phyloP scores from a whole-genome alignment of 192 early-diverging fungal genomes.

The Gaertneriomyces semiglobifer region DNA sequence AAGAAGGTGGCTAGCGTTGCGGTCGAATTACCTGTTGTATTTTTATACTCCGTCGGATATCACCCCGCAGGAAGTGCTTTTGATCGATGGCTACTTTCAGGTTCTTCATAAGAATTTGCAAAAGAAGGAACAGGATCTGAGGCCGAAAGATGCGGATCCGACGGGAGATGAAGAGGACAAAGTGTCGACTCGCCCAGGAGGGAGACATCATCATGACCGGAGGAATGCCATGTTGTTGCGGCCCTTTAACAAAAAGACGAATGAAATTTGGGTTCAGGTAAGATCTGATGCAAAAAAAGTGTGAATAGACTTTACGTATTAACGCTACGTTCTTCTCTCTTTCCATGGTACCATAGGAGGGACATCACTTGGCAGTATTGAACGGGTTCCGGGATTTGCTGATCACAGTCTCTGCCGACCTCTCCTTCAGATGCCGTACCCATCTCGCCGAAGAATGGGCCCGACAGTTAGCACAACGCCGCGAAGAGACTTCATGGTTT shows the following conservation, averaged over 20 bases:
- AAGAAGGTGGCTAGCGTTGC: constrained; percentile 26
- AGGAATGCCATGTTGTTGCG: constrained; percentile 22
- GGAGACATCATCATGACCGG: constrained; percentile 22
- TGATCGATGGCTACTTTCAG: constrained; percentile 34
- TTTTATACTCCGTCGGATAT: constrained; percentile 30
- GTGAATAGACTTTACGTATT: no score
- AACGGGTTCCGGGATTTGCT: constrained; percentile 34
- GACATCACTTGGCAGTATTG: constrained; percentile 23
- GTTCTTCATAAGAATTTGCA: constrained; percentile 27
- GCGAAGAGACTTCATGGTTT: constrained; percentile 22
- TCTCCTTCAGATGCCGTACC: constrained; percentile 11
- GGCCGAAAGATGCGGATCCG: constrained; percentile 26
- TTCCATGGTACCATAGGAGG: neutral
- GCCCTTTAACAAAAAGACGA: constrained; percentile 27
- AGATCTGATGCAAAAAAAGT: neutral
- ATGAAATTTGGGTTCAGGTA: constrained; percentile 30
- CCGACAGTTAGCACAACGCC: constrained; percentile 16
- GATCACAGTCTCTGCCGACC: constrained; percentile 16
- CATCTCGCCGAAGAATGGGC: constrained; percentile 23
- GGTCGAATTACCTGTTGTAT: constrained; percentile 31
- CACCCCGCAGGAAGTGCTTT: constrained; percentile 27
- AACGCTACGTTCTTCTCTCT: neutral
- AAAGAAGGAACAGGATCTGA: constrained; percentile 15
- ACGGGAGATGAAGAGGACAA: constrained; percentile 23
- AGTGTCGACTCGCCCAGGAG: constrained; percentile 23